Percentiles rank a stretch among this genome's conserved stretches.
These are phyloP conservation scores for Phlyctochytrium planicorne DNA, from an alignment of 192 early-diverging fungal genomes.

Conservation along the genomic window DNA sequence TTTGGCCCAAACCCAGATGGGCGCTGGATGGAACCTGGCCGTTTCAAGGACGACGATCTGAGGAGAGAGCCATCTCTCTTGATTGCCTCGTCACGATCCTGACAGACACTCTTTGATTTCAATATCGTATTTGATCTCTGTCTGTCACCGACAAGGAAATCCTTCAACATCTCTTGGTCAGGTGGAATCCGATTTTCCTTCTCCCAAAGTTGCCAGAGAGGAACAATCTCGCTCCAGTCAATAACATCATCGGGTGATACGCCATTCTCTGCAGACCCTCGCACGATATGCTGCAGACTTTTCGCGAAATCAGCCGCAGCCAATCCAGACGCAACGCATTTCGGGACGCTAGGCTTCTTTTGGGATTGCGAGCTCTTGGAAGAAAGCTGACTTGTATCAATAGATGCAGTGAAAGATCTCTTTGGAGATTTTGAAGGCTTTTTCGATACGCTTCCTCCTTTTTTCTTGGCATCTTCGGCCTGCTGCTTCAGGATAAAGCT, in stretches of 20 bases:
- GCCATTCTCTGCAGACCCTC: background rate
- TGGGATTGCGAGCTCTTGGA: background rate
- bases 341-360: background rate
- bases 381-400: no score
- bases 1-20: background rate
- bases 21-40: no score
- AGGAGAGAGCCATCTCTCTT: no score
- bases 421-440: background rate
- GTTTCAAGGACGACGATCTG: no score
- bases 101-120: no score
- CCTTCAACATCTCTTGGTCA: no score
- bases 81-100: no score
- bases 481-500: background rate
- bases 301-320: background rate
- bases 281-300: background rate
- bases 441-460: background rate
- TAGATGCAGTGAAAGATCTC: background rate
- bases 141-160: no score
- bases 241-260: background rate
- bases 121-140: no score
- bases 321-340: constrained; percentile 1
- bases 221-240: background rate
- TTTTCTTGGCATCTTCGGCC: background rate
- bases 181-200: background rate
- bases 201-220: constrained; percentile 6